Evolutionary conservation across 75 land plant genomes (phyloP), one percentile per base, ranked within the genome.

Genomic region (Gnetum montanum): DNA sequence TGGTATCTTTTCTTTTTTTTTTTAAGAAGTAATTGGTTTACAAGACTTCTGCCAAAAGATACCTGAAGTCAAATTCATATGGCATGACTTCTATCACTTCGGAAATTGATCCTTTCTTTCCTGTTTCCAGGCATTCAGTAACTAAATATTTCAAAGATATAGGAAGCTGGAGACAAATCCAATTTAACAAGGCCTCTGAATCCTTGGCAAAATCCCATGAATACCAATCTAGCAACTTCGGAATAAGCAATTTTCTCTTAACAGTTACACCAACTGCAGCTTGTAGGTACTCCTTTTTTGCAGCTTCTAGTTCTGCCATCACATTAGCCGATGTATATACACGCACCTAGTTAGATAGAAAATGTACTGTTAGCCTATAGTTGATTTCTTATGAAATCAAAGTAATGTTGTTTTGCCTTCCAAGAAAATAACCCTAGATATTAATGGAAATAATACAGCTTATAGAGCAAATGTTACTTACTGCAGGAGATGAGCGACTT

Each of bases 401-500:
- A n/a, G n/a, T n/a, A n/a, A n/a, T n/a, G n/a, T n/a, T n/a, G n/a
- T n/a, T n/a, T n/a, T n/a, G n/a, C n/a, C n/a, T n/a, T n/a, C n/a
- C n/a, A n/a, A n/a, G n/a, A n/a, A n/a, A n/a, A n/a, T n/a, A n/a
- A n/a, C n/a, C n/a, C n/a, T n/a, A n/a, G n/a, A n/a, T n/a, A n/a
- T n/a, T n/a, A n/a, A n/a, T n/a, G n/a, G n/a, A n/a, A n/a, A n/a
- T n/a, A n/a, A n/a, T n/a, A n/a, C n/a, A n/a, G n/a, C n/a, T n/a
- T n/a, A n/a, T n/a, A n/a, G n/a, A n/a, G n/a, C n/a, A n/a, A n/a
- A n/a, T n/a, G n/a, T 1, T 37, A 81, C 96, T 89, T 76, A 95
- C 99, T 56, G 85, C 88, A 63, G 99, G 99, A 31, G 97, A 86
- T 13, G 99, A 95, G 79, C 84, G 68, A 59, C 88, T 95, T 57